These are phyloP conservation scores for Aspergillus affinis DNA, from an alignment of 495 filamentous ascomycete genomes.

Conservation along the genomic window DNA sequence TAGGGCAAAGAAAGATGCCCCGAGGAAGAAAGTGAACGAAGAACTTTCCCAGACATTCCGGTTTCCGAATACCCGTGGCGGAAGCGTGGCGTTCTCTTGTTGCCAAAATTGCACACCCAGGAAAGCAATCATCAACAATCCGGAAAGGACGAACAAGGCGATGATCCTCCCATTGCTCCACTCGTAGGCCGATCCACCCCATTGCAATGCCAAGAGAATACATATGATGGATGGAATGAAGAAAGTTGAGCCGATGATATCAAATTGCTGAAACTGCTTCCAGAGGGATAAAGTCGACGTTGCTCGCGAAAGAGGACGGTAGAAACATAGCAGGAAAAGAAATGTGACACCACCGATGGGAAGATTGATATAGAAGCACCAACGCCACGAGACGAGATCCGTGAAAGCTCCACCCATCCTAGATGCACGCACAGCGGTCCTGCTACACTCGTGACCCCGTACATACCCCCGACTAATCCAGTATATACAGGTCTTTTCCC, in stretches of 20 bases:
- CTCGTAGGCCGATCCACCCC: background rate
- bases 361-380: conserved; percentile 66
- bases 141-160: background rate
- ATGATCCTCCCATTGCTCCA: background rate
- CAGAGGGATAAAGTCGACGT: background rate
- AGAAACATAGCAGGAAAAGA: conserved; percentile 56
- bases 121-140: background rate
- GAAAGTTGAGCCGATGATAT: background rate
- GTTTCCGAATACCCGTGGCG: background rate
- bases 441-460: conserved; percentile 73
- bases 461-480: conserved; percentile 73
- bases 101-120: background rate
- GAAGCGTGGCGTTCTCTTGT: background rate
- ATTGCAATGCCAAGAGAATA: background rate
- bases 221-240: background rate
- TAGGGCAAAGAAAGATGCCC: background rate
- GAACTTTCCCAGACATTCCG: background rate
- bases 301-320: background rate
- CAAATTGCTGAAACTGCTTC: background rate
- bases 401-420: conserved; percentile 63
- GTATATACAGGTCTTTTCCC: conserved; percentile 68
- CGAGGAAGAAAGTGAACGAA: background rate
- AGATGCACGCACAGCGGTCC: conserved; percentile 64
- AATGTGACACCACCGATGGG: conserved; percentile 68
- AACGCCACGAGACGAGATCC: conserved; percentile 57